Percentiles rank a stretch among this genome's conserved stretches.
These are phyloP conservation scores for Penicillium sp. DNA, from an alignment of 2,329 filamentous ascomycete genomes.

Conservation along the genomic window DNA sequence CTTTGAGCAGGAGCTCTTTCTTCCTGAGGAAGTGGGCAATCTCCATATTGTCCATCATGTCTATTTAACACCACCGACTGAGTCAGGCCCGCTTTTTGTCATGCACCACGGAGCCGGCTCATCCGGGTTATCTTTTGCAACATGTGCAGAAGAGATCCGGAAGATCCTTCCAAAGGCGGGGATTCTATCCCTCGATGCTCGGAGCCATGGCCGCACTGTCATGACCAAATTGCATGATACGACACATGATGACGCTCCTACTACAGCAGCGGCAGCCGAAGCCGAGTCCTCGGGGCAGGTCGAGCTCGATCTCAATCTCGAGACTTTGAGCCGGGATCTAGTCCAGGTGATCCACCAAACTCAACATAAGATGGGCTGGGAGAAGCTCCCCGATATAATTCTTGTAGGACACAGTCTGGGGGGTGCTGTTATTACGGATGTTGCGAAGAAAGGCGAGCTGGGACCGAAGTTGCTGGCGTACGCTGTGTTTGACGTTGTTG, in stretches of 20 bases:
- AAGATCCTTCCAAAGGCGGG: slow-evolving; percentile 76
- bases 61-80: slow-evolving; percentile 77
- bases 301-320: slow-evolving; percentile 66
- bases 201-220: slow-evolving; percentile 75
- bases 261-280: slow-evolving; percentile 15
- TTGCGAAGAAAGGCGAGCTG: slow-evolving; percentile 67
- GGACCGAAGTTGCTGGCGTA: slow-evolving; percentile 74
- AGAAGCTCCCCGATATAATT: slow-evolving; percentile 68
- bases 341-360: slow-evolving; percentile 67
- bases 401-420: slow-evolving; percentile 91
- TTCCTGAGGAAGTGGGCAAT: slow-evolving; percentile 47
- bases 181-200: slow-evolving; percentile 79
- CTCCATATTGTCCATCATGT: slow-evolving; percentile 69
- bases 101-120: slow-evolving; percentile 94
- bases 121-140: slow-evolving; percentile 86
- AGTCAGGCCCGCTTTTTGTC: slow-evolving; percentile 77
- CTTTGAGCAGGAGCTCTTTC: slow-evolving; percentile 82
- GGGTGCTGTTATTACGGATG: slow-evolving; percentile 83
- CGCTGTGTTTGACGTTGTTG: slow-evolving; percentile 90
- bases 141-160: slow-evolving; percentile 73
- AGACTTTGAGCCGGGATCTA: slow-evolving; percentile 71
- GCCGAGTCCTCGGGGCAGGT: slow-evolving; percentile 32
- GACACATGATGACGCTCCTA: slow-evolving; percentile 4
- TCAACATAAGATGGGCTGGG: slow-evolving; percentile 68
- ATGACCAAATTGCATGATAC: slow-evolving; percentile 14